These are phyloP conservation scores for Anisodus tanguticus DNA, from an alignment of 257 asterid species.

Conservation along the genomic window DNA sequence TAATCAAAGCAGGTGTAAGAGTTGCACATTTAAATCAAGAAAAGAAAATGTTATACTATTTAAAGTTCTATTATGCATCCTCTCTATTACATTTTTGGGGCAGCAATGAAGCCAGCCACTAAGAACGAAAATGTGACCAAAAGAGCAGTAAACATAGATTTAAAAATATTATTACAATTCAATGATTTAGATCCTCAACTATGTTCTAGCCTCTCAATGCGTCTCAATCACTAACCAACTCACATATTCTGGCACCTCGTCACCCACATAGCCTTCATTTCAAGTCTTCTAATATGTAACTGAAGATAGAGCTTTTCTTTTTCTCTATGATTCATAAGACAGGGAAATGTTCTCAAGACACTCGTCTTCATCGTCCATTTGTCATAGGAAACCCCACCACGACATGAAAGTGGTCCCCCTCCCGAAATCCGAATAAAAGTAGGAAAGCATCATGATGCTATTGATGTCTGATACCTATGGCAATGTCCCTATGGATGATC, in stretches of 20 bases:
- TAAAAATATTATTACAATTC: not conserved
- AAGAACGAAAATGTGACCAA: not conserved
- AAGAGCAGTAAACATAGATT: not conserved
- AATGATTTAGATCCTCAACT: not conserved
- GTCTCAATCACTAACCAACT: not conserved
- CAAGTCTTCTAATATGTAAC: not conserved
- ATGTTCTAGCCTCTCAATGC: not conserved
- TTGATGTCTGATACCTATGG: not conserved
- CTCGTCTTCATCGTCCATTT: not conserved
- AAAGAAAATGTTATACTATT: not conserved
- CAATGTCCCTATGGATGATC: not conserved
- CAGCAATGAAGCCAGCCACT: not conserved
- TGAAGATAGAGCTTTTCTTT: not conserved
- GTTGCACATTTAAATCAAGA: not conserved
- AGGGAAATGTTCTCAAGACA: not conserved
- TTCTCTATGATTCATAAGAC: not conserved
- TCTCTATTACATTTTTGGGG: not conserved
- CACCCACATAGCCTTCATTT: not conserved
- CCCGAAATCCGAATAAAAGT: not conserved
- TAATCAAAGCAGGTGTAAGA: not conserved
- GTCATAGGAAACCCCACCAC: not conserved
- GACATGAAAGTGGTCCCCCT: not conserved
- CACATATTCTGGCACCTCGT: not conserved
- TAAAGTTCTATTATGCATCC: not conserved
- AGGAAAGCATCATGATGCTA: not conserved